These are phyloP conservation scores for Lentinula detonsa DNA, from an alignment of 768 basidiomycete genomes.

Conservation along the genomic window DNA sequence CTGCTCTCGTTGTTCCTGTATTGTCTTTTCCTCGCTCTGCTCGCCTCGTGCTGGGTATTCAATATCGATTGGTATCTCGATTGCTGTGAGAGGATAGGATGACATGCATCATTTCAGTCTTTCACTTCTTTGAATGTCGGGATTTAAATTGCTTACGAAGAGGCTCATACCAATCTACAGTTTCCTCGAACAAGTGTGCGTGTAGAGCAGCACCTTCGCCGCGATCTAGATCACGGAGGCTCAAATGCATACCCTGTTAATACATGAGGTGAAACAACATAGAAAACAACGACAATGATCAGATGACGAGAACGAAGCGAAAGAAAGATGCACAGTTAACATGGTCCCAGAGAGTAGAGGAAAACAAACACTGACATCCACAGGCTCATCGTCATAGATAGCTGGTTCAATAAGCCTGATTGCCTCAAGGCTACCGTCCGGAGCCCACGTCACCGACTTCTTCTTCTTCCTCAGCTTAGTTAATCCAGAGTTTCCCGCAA, in stretches of 20 bases:
- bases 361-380: constrained; percentile 62
- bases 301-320: constrained; percentile 47
- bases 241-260: constrained; percentile 68
- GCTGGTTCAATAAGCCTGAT: constrained; percentile 80
- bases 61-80: constrained; percentile 58
- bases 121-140: background rate
- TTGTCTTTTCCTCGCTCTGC: constrained; percentile 59
- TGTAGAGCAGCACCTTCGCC: constrained; percentile 84
- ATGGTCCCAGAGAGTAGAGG: background rate
- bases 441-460: constrained; percentile 76
- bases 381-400: constrained; percentile 83
- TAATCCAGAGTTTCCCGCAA: constrained; percentile 27
- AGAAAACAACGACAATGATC: constrained; percentile 21
- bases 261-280: constrained; percentile 22
- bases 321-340: constrained; percentile 25
- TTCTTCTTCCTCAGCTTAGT: constrained; percentile 54
- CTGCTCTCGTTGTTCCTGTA: constrained; percentile 76
- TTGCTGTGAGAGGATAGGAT: constrained; percentile 30
- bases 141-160: constrained; percentile 47
- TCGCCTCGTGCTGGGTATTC: constrained; percentile 53
- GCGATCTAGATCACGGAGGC: constrained; percentile 80
- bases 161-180: constrained; percentile 82
- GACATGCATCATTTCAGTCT: constrained; percentile 14
- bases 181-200: constrained; percentile 78
- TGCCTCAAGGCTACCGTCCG: constrained; percentile 67